phyloP scores from a whole-genome alignment of 2,329 filamentous ascomycete species.

The Diaporthe citrichinensis region DNA sequence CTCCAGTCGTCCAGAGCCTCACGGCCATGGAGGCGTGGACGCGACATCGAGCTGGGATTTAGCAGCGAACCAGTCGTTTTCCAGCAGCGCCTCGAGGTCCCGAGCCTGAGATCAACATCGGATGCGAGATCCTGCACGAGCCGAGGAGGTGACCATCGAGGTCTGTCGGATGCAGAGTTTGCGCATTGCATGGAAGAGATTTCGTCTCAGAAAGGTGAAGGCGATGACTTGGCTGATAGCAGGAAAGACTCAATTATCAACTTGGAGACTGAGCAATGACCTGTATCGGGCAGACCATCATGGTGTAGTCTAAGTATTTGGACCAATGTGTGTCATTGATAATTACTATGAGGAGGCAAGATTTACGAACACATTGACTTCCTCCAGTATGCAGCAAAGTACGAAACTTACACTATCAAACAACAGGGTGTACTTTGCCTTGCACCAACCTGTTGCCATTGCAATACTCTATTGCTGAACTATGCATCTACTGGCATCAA shows the following conservation, averaged over 20 bases:
- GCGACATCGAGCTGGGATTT: slow-evolving; percentile 11
- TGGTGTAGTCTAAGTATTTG: background rate
- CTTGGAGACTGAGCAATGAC: background rate
- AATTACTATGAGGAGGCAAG: background rate
- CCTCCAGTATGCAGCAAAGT: background rate
- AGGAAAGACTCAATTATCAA: slow-evolving; percentile 12
- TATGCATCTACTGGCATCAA: background rate
- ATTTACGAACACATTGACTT: no score
- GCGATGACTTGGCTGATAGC: background rate
- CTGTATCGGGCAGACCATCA: background rate
- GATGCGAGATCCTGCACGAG: slow-evolving; percentile 9
- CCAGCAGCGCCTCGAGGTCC: slow-evolving; percentile 32
- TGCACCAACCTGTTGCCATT: background rate
- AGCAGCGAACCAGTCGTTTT: slow-evolving; percentile 26
- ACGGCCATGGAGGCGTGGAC: background rate
- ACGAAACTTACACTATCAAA: background rate
- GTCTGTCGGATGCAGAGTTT: slow-evolving; percentile 2
- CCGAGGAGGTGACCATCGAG: slow-evolving; percentile 11
- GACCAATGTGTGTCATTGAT: background rate
- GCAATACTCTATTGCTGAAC: background rate
- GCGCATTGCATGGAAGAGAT: background rate
- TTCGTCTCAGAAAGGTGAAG: background rate
- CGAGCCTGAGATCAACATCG: slow-evolving; percentile 32
- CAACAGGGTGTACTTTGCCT: background rate
- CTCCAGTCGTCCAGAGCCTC: background rate